phyloP scores from a whole-genome alignment of 208 protist species.

The Entamoeba invadens region DNA sequence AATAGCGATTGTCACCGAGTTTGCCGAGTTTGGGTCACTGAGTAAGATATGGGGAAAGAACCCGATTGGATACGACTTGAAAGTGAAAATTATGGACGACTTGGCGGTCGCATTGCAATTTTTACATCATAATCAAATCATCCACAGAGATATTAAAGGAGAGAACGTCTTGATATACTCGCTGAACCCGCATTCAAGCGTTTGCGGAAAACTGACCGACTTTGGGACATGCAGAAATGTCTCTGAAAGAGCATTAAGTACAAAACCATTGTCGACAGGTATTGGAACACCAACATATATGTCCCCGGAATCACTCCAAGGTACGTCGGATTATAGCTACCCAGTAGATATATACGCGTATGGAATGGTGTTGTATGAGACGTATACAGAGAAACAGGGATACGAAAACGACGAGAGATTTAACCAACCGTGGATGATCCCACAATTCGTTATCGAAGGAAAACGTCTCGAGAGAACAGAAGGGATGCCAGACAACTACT shows the following conservation, averaged over 20 bases:
- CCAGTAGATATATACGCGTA: neutral
- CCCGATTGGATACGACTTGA: neutral
- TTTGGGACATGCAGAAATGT: neutral
- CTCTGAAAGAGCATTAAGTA: neutral
- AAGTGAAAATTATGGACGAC: neutral
- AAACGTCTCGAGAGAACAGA: neutral
- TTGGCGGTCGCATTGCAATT: neutral
- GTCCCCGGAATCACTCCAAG: neutral
- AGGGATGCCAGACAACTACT: neutral
- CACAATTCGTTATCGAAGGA: too few relatives aligned
- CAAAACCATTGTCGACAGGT: neutral
- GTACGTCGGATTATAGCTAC: neutral
- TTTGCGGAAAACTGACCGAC: neutral
- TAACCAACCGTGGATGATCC: too few relatives aligned
- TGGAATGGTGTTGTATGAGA: neutral
- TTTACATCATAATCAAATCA: neutral
- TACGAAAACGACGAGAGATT: neutral
- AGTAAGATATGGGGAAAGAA: neutral
- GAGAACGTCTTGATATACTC: neutral
- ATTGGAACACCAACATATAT: neutral
- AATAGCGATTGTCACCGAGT: neutral
- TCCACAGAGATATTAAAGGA: too few relatives aligned
- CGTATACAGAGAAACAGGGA: neutral
- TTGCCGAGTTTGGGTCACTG: neutral
- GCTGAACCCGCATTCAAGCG: neutral